A percentile compares a stretch with the other conserved stretches of the same genome.
These are phyloP conservation scores for Colletotrichum sp. DNA, from an alignment of 2,329 filamentous ascomycete species.

Conservation along the genomic window DNA sequence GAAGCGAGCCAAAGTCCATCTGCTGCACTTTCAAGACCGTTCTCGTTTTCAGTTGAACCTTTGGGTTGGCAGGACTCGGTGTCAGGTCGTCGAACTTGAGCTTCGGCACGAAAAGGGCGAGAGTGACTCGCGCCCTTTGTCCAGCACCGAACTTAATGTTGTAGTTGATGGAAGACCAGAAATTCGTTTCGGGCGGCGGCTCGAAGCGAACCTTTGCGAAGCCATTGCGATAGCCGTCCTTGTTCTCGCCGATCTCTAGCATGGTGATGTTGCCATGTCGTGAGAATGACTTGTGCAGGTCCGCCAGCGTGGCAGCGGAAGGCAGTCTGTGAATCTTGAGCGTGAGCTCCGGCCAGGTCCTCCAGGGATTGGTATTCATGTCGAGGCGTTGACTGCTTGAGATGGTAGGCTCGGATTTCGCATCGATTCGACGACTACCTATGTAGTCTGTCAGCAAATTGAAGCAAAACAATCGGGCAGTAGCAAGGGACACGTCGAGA, in stretches of 20 bases:
- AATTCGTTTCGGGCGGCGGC: slow-evolving; percentile 56
- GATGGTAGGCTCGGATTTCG: not conserved
- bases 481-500: not conserved
- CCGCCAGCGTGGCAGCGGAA: slow-evolving; percentile 37
- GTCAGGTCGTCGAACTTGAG: slow-evolving; percentile 11
- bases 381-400: not conserved
- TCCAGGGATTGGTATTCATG: slow-evolving; percentile 31
- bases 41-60: slow-evolving; percentile 33
- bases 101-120: not conserved
- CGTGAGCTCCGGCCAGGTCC: slow-evolving; percentile 35
- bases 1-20: slow-evolving; percentile 68
- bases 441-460: not conserved
- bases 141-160: slow-evolving; percentile 21
- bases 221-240: slow-evolving; percentile 40
- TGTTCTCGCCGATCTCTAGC: slow-evolving; percentile 60
- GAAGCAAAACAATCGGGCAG: not conserved
- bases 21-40: slow-evolving; percentile 48
- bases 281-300: slow-evolving; percentile 59
- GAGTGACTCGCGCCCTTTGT: not conserved
- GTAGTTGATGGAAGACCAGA: slow-evolving; percentile 51
- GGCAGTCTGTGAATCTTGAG: not conserved
- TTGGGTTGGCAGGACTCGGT: slow-evolving; percentile 34
- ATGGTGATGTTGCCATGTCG: slow-evolving; percentile 56
- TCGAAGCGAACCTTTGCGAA: slow-evolving; percentile 60
- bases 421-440: not conserved